Percentiles rank a stretch among this genome's conserved stretches.
phyloP scores from a whole-genome alignment of 2,329 filamentous ascomycete genomes.

The Dothidotthia symphoricarpi region DNA sequence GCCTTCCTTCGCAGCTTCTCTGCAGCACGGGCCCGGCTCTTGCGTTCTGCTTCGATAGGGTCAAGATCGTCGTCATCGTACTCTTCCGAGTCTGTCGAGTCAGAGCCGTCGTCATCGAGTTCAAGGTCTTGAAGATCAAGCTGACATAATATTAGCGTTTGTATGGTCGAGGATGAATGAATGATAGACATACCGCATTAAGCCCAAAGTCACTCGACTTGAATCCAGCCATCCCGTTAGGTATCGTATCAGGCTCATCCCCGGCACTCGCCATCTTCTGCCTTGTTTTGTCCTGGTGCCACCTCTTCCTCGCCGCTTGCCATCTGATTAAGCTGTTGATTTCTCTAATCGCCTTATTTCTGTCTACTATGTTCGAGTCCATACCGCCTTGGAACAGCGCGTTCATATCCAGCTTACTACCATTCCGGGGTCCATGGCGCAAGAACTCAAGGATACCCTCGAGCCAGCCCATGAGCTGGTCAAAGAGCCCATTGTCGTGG shows the following conservation, averaged over 20 bases:
- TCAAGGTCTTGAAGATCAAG: constrained; percentile 80
- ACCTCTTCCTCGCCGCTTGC: constrained; percentile 95
- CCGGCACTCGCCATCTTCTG: constrained; percentile 95
- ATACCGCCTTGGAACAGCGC: constrained; percentile 82
- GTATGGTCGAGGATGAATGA: too few species aligned
- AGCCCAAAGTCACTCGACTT: constrained; percentile 85
- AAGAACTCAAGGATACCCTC: constrained; percentile 94
- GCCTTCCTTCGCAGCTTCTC: constrained; percentile 77
- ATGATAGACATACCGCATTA: constrained; percentile 60
- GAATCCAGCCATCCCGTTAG: constrained; percentile 56
- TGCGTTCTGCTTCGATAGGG: constrained; percentile 83
- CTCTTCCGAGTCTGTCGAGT: constrained; percentile 54
- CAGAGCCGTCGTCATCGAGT: constrained; percentile 68
- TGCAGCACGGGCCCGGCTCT: constrained; percentile 70
- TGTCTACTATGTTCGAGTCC: constrained; percentile 66
- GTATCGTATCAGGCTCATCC: constrained; percentile 45
- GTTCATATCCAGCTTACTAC: constrained; percentile 90
- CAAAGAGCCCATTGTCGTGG: constrained; percentile 95
- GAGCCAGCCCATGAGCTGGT: constrained; percentile 94
- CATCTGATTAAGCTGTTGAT: constrained; percentile 85
- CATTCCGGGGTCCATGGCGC: constrained; percentile 72
- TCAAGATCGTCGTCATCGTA: constrained; percentile 76
- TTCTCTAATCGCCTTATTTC: constrained; percentile 69
- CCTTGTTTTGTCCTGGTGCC: constrained; percentile 95
- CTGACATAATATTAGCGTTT: constrained; percentile 36